Base-by-base conservation (phyloP, 352 stramenopile species). In the Pythium oligandrum region DNA sequence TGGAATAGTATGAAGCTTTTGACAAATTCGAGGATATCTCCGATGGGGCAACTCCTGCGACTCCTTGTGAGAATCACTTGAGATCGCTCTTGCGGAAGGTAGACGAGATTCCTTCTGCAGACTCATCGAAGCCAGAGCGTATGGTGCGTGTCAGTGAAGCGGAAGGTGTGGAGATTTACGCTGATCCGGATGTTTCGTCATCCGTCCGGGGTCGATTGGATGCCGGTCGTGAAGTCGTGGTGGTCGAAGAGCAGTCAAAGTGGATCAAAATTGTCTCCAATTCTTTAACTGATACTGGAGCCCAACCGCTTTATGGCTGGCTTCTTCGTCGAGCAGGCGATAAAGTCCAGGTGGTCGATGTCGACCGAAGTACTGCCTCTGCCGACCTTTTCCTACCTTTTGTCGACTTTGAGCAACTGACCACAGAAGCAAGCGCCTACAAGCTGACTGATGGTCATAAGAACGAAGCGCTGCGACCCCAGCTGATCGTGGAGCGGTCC, bases 401-500 rank as follows among this genome's bases (percentile, higher is more conserved):
- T 80, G 2, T 36, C 89, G 2, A 74, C 72, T 6, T 54, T 93
- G 36, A 78, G 89, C 45, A 78, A 90, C 39, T 37, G 33, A 1
- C 59, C 52, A 77, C n/a, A 48, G 32, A n/a, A 55, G 44, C 12
- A 52, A 82, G 48, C 69, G 47, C 3, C 1, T 34, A 36, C 66
- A 0, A 67, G 62, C 32, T 54, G 86, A 5, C 64, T 83, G 42
- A 83, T 93, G 55, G 75, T 40, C 65, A 83, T 38, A 74, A 58
- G 49, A 88, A 90, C 40, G 52, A 64, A 3, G 75, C 88, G 37
- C 63, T 83, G 39, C 71, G 78, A n/a, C 56, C 55, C 2, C 45
- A 89, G 31, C 87, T 90, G 46, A 71, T 70, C 33, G 89, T 75
- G 3, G 73, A 86, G 42, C 90, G 84, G 48, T 70, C 64, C 0